Conservation (phyloP, 2,329 filamentous ascomycete genomes). For the Epichloe coenophiala region DNA sequence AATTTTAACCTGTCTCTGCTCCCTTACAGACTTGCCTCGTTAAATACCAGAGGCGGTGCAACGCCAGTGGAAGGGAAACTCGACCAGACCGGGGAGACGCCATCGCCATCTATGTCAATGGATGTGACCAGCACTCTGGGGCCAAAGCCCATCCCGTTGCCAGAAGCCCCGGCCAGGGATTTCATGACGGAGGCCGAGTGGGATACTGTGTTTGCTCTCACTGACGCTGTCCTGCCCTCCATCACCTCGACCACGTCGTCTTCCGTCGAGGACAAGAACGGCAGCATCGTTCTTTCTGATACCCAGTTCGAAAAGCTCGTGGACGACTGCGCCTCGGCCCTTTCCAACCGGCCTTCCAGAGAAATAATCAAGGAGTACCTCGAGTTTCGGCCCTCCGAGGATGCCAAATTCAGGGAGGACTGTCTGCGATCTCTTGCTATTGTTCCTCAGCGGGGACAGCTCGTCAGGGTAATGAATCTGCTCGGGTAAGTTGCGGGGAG, state of each 20-base stretch:
- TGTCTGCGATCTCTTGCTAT: constrained; percentile 29
- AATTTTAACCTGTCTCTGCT: neutral
- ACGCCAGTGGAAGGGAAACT: too few relatives aligned
- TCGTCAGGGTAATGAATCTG: constrained; percentile 26
- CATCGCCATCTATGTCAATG: neutral
- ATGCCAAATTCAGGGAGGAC: constrained; percentile 37
- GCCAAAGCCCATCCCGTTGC: constrained; percentile 10
- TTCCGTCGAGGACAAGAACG: constrained; percentile 21
- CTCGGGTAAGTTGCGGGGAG: constrained; percentile 28
- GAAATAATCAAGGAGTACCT: constrained; percentile 39
- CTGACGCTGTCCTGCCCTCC: constrained; percentile 48
- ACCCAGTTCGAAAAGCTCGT: constrained; percentile 35
- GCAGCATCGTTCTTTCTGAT: constrained; percentile 25
- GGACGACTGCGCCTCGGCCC: constrained; percentile 19
- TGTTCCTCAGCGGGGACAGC: constrained; percentile 21
- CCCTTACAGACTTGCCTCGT: too few relatives aligned
- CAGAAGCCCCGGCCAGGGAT: constrained; percentile 14
- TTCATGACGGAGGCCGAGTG: constrained; percentile 38
- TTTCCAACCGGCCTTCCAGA: constrained; percentile 26
- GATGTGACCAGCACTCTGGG: neutral
- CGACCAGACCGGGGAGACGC: too few relatives aligned
- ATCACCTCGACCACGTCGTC: constrained; percentile 29
- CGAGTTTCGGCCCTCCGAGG: constrained; percentile 34
- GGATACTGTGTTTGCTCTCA: constrained; percentile 37
- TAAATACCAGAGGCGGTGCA: too few relatives aligned